These are phyloP conservation scores for Somion occarium DNA, from an alignment of 1,284 basidiomycete species.

Conservation along the genomic window DNA sequence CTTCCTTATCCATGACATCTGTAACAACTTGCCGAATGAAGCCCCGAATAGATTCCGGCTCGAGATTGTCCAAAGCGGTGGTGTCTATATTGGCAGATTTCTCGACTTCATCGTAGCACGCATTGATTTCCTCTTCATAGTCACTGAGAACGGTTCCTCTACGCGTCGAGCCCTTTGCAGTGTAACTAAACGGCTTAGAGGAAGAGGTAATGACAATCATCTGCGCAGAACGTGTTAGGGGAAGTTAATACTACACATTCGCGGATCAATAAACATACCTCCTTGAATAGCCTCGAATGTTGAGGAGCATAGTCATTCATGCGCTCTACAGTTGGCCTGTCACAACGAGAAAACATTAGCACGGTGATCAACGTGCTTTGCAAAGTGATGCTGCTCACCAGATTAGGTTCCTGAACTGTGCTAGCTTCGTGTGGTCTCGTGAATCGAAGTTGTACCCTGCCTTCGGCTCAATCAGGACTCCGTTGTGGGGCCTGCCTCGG, in stretches of 20 bases:
- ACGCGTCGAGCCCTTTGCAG: conserved; percentile 27
- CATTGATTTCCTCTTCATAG: conserved; percentile 28
- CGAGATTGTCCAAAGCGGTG: not conserved
- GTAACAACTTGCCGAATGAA: conserved; percentile 28
- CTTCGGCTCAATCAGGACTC: conserved; percentile 33
- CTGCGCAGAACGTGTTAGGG: too few species aligned
- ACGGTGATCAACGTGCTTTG: too few species aligned
- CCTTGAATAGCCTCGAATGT: conserved; percentile 33
- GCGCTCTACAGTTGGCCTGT: conserved; percentile 30
- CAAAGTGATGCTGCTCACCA: too few species aligned
- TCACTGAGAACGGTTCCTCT: conserved; percentile 20
- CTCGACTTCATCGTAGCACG: conserved; percentile 21
- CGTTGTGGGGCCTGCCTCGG: conserved; percentile 32
- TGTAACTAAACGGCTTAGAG: conserved; percentile 26
- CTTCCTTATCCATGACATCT: conserved; percentile 20
- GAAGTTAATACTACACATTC: too few species aligned
- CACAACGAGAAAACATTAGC: not conserved
- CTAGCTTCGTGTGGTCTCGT: conserved; percentile 17
- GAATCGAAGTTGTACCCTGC: conserved; percentile 23
- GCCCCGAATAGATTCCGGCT: conserved; percentile 10
- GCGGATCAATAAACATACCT: too few species aligned
- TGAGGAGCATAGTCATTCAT: conserved; percentile 30
- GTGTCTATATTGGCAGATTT: conserved; percentile 9
- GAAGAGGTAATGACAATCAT: conserved; percentile 27
- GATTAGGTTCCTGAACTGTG: conserved; percentile 26